These are phyloP conservation scores for Chenopodium formosanum DNA, from an alignment of 148 eudicot genomes.

Conservation along the genomic window DNA sequence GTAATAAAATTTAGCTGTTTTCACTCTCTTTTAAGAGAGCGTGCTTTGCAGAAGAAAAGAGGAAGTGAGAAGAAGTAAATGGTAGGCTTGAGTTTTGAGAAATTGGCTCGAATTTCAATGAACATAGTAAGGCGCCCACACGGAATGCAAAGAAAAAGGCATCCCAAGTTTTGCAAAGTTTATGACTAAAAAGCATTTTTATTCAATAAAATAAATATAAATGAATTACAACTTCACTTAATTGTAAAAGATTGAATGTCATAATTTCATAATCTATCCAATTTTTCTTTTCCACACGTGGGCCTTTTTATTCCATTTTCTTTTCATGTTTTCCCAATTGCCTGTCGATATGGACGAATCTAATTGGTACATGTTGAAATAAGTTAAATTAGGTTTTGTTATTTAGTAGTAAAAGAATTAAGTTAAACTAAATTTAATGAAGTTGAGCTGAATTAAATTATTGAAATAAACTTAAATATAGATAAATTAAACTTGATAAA, in stretches of 20 bases:
- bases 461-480: too few relatives aligned
- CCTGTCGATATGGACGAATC: neutral
- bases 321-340: neutral
- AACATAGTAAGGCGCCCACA: slow-evolving; percentile 31
- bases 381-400: too few relatives aligned
- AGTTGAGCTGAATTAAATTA: too few relatives aligned
- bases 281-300: slow-evolving; percentile 28
- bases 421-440: too few relatives aligned
- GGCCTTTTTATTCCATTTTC: slow-evolving; percentile 2
- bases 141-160: slow-evolving; percentile 34
- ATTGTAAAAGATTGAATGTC: slow-evolving; percentile 14
- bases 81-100: slow-evolving; percentile 8
- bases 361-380: neutral
- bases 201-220: neutral
- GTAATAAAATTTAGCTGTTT: neutral
- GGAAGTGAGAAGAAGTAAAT: neutral
- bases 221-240: neutral
- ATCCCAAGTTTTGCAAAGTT: slow-evolving; percentile 15
- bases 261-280: slow-evolving; percentile 12
- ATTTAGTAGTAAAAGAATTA: too few relatives aligned
- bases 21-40: slow-evolving; percentile 18
- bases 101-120: slow-evolving; percentile 2
- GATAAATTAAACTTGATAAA: too few relatives aligned
- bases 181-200: neutral
- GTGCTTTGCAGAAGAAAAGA: slow-evolving; percentile 20